Conservation (phyloP, 257 asterid genomes). For the Solanum sitiens region DNA sequence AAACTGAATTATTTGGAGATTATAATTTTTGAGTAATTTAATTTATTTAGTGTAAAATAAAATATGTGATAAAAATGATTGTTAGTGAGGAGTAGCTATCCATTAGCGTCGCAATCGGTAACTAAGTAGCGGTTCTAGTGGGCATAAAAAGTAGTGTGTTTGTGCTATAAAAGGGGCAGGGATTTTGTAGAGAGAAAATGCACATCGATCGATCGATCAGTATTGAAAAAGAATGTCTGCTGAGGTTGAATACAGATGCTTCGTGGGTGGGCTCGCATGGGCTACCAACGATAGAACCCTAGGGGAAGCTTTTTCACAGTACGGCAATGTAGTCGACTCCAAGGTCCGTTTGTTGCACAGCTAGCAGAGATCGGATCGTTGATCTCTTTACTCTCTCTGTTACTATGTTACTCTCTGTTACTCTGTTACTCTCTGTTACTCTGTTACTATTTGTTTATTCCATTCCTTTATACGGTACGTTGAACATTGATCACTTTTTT, state of each 20-base stretch:
- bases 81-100: neutral
- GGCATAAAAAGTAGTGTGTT: neutral
- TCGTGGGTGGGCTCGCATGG: slow-evolving; percentile 45
- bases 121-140: neutral
- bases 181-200: neutral
- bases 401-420: neutral
- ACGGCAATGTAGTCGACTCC: slow-evolving; percentile 56
- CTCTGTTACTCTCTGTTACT: slow-evolving; percentile 1
- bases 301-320: slow-evolving; percentile 38
- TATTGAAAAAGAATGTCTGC: neutral
- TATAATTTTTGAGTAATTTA: too few relatives aligned
- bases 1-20: too few relatives aligned
- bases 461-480: slow-evolving; percentile 21
- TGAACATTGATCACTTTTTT: slow-evolving; percentile 5
- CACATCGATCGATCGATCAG: neutral
- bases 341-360: slow-evolving; percentile 40
- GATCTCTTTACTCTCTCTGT: slow-evolving; percentile 17
- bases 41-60: too few relatives aligned
- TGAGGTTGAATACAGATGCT: slow-evolving; percentile 15
- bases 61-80: too few relatives aligned
- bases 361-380: slow-evolving; percentile 15
- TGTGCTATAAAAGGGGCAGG: neutral
- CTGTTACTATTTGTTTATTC: slow-evolving; percentile 5
- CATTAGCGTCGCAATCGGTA: neutral
- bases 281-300: slow-evolving; percentile 49